Evolutionary conservation across 148 eudicot species (phyloP), one percentile per base, ranked within the genome.

Genomic region (Pharnaceum exiguum): DNA sequence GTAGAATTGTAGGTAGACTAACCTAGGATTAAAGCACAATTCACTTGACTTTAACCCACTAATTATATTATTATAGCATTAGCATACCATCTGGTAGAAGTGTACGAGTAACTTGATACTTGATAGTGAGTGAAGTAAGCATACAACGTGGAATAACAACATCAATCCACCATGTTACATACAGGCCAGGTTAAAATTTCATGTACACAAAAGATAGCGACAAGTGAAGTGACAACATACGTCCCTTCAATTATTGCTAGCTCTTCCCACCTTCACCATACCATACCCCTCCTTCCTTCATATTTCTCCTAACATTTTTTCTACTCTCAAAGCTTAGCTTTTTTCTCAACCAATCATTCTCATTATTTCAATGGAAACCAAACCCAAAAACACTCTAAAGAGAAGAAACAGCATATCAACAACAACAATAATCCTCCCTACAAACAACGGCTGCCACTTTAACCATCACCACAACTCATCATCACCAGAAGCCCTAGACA

Each of bases 391-490:
- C 30, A 11, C 70, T 18, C 60, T 60, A 46, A 67, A 57, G 2
- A 81, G 75, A 6, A 65, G 77, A 5, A 70, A 52, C 61, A 64
- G 71, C 60, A 25, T 63, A 58, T 54, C 69, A 0, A 38, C 81
- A 6, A 10, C 76, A 0, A 44, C 55, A 1, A 46, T 62, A 3
- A 28, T 69, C 33, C 63, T 70, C 22, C 6, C 71, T 10, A 49
- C 51, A 7, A 46, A 56, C 1, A 24, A 59, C 30, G 23, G 31
- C 66, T 32, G 11, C 66, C 45, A 39, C 28, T 31, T 21, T 45
- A 21, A 9, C 25, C 39, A 48, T 62, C 36, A 29, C 66, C 66
- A 30, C 58, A 33, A 31, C 25, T 24, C 23, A 0, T 38, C 71
- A 5, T 12, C 75, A 8, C 11, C 74, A 22, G 3, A 48, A 73